These are phyloP conservation scores for Dipteronia sinensis DNA, from an alignment of 345 rosid genomes.

Conservation along the genomic window DNA sequence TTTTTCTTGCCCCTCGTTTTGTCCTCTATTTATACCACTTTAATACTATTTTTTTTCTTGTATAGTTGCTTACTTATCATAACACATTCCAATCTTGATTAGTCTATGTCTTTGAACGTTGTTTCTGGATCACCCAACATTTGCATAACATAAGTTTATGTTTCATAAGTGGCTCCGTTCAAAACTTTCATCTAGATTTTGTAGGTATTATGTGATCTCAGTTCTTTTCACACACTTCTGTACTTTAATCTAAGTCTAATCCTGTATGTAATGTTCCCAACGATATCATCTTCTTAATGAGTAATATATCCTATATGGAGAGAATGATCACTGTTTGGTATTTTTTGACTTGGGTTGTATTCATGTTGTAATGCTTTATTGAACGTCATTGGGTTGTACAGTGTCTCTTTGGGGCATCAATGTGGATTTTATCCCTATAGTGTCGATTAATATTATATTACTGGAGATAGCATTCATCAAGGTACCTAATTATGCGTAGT, in stretches of 20 bases:
- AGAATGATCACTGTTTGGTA: background rate
- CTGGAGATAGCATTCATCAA: background rate
- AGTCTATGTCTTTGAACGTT: constrained; percentile 5
- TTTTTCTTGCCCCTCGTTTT: too few species aligned
- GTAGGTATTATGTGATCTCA: background rate
- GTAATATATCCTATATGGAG: background rate
- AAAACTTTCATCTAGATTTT: background rate
- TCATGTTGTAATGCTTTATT: background rate
- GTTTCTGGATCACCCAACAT: background rate
- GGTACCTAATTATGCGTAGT: background rate
- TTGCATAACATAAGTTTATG: background rate
- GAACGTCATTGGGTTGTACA: background rate
- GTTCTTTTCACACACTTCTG: background rate
- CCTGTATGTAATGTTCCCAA: background rate
- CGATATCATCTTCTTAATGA: background rate
- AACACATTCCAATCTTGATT: background rate
- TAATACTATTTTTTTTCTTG: too few species aligned
- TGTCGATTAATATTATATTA: background rate
- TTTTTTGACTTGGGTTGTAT: background rate
- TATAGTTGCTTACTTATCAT: too few species aligned
- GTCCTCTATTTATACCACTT: too few species aligned
- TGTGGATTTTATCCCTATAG: background rate
- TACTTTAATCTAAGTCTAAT: background rate
- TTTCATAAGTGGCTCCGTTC: background rate
- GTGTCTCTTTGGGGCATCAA: background rate